Conservation (phyloP, 345 rosid genomes). For the Turnera subulata region DNA sequence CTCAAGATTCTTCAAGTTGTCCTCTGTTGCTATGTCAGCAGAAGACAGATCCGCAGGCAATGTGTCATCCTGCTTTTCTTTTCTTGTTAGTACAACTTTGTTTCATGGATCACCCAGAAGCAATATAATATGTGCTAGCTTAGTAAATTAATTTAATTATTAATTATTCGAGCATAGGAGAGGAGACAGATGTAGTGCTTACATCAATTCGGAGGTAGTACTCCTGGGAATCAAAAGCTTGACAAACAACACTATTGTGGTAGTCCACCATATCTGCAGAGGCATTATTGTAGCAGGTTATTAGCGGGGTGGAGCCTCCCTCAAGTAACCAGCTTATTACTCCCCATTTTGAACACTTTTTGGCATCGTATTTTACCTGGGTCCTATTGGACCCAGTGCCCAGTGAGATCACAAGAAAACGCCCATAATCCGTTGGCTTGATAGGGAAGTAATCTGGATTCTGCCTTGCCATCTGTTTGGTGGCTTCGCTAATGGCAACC, state of each 20-base stretch:
- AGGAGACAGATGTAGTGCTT: conserved; percentile 16
- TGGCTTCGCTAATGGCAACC: conserved; percentile 60
- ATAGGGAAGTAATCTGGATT: conserved; percentile 39
- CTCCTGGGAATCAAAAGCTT: conserved; percentile 48
- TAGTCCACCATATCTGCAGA: conserved; percentile 58
- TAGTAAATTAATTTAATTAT: not conserved
- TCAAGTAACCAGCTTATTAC: conserved; percentile 48
- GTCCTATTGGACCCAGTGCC: conserved; percentile 52
- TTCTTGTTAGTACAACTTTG: too few relatives aligned
- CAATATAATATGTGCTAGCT: not conserved
- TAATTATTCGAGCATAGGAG: too few relatives aligned
- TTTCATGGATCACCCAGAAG: too few relatives aligned
- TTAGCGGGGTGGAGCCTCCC: conserved; percentile 45
- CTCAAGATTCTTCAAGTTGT: conserved; percentile 48
- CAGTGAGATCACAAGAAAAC: conserved; percentile 58
- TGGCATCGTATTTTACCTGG: conserved; percentile 35
- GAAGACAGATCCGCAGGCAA: conserved; percentile 40
- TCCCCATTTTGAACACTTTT: conserved; percentile 63
- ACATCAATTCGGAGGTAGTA: conserved; percentile 69
- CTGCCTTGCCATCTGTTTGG: conserved; percentile 42
- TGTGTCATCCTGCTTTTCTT: conserved; percentile 45
- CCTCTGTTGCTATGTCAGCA: conserved; percentile 41
- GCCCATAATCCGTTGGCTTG: conserved; percentile 41
- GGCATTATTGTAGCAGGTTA: conserved; percentile 44
- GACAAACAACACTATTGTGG: conserved; percentile 44